A percentile compares a stretch with the other conserved stretches of the same genome.
Conservation (phyloP, 2,329 filamentous ascomycete genomes). For the Fusarium paranaense region DNA sequence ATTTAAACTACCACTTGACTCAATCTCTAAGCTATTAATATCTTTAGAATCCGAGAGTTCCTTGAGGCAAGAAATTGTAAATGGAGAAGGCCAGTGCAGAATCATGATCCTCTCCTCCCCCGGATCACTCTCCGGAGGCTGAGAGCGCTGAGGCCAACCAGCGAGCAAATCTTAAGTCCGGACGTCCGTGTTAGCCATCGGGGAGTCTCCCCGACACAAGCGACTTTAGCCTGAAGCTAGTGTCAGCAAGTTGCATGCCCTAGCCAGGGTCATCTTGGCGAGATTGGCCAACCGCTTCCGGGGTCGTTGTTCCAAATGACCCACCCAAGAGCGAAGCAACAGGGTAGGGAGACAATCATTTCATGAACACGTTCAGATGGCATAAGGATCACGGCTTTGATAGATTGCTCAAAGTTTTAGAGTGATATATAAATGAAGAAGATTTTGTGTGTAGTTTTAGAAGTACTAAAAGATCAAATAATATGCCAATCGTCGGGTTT, state of each 20-base stretch:
- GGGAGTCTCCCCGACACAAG: not conserved
- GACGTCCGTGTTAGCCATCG: not conserved
- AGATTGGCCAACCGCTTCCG: not conserved
- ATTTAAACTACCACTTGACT: not conserved
- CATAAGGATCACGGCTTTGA: not conserved
- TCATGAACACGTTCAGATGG: not conserved
- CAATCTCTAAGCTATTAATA: not conserved
- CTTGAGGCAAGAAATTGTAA: not conserved
- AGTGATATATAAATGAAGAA: not conserved
- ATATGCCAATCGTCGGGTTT: not conserved
- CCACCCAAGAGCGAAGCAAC: not conserved
- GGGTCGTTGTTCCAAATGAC: not conserved
- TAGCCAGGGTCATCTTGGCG: not conserved
- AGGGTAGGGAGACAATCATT: not conserved
- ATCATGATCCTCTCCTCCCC: not conserved
- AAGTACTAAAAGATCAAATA: not conserved
- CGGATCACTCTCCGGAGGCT: not conserved
- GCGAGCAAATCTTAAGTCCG: not conserved
- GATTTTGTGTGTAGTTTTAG: fast-evolving
- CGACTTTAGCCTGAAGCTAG: not conserved
- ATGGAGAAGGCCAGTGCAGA: not conserved
- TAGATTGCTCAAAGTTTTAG: not conserved
- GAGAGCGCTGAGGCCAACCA: not conserved
- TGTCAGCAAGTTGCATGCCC: not conserved
- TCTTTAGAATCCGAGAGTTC: not conserved